Percentiles rank a stretch among this genome's conserved stretches.
These are phyloP conservation scores for Solanum appendiculatum DNA, from an alignment of 257 asterid species.

Conservation along the genomic window DNA sequence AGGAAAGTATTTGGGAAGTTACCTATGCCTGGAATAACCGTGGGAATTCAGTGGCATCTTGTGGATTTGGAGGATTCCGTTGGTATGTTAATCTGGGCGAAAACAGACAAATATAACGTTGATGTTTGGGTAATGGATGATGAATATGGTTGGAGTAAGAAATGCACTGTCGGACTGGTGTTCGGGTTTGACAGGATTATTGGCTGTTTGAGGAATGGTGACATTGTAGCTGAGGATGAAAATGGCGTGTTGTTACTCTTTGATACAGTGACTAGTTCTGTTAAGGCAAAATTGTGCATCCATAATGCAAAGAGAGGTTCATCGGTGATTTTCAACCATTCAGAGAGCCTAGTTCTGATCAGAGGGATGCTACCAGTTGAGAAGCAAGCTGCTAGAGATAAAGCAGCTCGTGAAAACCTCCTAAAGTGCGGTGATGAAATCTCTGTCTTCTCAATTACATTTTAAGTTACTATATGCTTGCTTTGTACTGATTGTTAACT, in stretches of 20 bases:
- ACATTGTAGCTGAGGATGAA: not conserved
- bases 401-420: not conserved
- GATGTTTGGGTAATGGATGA: slow-evolving; percentile 1
- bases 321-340: not conserved
- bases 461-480: not conserved
- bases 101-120: not conserved
- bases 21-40: not conserved
- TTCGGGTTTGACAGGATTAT: not conserved
- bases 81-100: slow-evolving; percentile 1
- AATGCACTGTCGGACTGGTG: not conserved
- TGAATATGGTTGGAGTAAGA: slow-evolving; percentile 6
- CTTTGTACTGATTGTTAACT: not conserved
- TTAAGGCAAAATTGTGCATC: not conserved
- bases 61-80: not conserved
- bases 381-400: not conserved
- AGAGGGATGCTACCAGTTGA: not conserved
- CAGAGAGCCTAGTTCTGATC: not conserved
- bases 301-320: not conserved
- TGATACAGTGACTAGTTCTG: not conserved
- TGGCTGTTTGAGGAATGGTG: slow-evolving; percentile 3
- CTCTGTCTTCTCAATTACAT: not conserved
- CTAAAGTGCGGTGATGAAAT: not conserved
- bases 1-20: not conserved
- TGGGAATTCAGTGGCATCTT: not conserved
- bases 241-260: not conserved